Conservation (phyloP, 805 yeast species). For the Saccharomycopsis capsularis region DNA sequence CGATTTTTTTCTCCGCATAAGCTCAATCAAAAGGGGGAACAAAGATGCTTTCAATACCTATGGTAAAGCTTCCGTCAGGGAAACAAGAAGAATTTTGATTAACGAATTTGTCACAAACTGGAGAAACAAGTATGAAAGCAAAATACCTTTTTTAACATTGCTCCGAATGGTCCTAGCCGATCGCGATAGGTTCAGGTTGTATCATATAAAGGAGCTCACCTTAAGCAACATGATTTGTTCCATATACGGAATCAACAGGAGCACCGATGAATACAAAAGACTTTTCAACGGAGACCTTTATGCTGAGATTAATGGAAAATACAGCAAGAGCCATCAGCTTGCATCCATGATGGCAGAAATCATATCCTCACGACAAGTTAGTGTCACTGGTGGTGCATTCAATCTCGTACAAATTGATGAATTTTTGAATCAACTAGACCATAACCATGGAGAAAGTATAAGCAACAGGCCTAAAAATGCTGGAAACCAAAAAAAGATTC, state of each 20-base stretch:
- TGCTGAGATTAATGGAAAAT: conserved; percentile 36
- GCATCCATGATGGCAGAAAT: conserved; percentile 44
- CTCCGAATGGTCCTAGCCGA: conserved; percentile 56
- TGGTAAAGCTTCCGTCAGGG: conserved; percentile 1
- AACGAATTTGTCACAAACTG: conserved; percentile 15
- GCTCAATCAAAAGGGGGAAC: background rate
- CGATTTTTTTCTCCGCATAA: background rate
- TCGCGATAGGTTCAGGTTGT: conserved; percentile 50
- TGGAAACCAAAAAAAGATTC: conserved; percentile 34
- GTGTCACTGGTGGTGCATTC: conserved; percentile 29
- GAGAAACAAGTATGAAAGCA: conserved; percentile 6
- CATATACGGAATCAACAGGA: conserved; percentile 51
- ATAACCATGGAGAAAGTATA: background rate
- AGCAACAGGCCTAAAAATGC: background rate
- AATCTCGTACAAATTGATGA: conserved; percentile 25
- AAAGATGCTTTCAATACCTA: background rate
- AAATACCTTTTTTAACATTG: conserved; percentile 46
- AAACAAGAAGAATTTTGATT: conserved; percentile 8
- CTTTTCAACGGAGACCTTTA: conserved; percentile 26
- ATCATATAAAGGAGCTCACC: conserved; percentile 56
- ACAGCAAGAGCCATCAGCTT: conserved; percentile 38
- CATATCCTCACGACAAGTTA: conserved; percentile 38
- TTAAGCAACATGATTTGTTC: conserved; percentile 46
- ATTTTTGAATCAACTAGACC: conserved; percentile 6
- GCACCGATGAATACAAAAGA: conserved; percentile 51